phyloP scores from a whole-genome alignment of 257 asterid genomes.

The Fraxinus pennsylvanica region DNA sequence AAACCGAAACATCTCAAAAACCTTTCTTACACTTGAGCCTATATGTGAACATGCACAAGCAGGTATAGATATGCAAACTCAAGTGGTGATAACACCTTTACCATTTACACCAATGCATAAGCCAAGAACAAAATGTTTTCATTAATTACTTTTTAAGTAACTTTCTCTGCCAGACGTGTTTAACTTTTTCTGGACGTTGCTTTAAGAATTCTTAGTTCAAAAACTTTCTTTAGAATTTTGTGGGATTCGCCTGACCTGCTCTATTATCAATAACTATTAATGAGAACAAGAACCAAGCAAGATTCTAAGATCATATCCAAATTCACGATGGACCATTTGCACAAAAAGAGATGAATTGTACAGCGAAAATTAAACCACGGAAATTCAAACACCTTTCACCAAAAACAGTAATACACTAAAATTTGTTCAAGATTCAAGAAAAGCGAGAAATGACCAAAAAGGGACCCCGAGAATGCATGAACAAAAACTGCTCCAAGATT shows the following conservation, averaged over 20 bases:
- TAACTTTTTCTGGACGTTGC: not conserved
- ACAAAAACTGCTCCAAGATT: not conserved
- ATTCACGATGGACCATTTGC: not conserved
- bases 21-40: not conserved
- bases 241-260: not conserved
- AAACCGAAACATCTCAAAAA: not conserved
- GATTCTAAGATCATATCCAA: not conserved
- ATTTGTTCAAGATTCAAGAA: constrained; percentile 2
- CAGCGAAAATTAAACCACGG: not conserved
- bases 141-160: not conserved
- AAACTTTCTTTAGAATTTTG: not conserved
- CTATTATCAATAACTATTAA: constrained; percentile 1
- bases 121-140: not conserved
- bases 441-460: constrained; percentile 9
- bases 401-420: constrained; percentile 4
- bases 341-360: not conserved
- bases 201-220: not conserved
- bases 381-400: constrained; percentile 12
- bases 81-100: constrained; percentile 4
- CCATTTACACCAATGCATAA: not conserved
- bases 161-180: not conserved
- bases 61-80: not conserved
- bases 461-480: not conserved
- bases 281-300: constrained; percentile 6
- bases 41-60: not conserved